A percentile compares a stretch with the other conserved stretches of the same genome.
Evolutionary conservation across 2,329 filamentous ascomycete genomes (phyloP).

Genomic region (Tolypocladium pustulatum): DNA sequence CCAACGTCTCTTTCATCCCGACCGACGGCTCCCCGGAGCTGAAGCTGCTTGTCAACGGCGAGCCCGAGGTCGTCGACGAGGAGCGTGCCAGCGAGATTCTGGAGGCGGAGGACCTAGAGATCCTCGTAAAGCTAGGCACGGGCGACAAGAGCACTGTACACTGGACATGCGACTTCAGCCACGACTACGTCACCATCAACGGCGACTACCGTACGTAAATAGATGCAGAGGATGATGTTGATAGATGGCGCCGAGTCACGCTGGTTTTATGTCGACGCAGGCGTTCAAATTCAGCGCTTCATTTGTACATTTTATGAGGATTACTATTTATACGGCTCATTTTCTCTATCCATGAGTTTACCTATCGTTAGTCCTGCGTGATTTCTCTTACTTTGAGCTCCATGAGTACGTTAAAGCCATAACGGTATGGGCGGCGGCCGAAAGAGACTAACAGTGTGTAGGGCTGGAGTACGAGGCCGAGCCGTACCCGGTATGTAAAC

Average conservation of each 20-base stretch:
- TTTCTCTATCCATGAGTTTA: too few relatives aligned
- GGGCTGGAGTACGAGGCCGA: too few relatives aligned
- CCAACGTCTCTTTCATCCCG: slow-evolving; percentile 70
- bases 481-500: too few relatives aligned
- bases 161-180: slow-evolving; percentile 82
- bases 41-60: slow-evolving; percentile 66
- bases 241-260: background rate
- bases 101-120: slow-evolving; percentile 68
- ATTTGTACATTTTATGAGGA: too few relatives aligned
- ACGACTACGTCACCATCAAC: slow-evolving; percentile 66
- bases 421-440: too few relatives aligned
- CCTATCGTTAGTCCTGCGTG: too few relatives aligned
- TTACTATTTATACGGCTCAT: too few relatives aligned
- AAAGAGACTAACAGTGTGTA: too few relatives aligned
- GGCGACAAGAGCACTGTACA: slow-evolving; percentile 59
- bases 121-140: slow-evolving; percentile 62
- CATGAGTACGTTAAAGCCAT: too few relatives aligned
- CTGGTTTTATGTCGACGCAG: background rate
- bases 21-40: slow-evolving; percentile 67
- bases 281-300: background rate
- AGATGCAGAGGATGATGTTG: background rate
- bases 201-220: slow-evolving; percentile 54
- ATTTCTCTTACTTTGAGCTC: too few relatives aligned
- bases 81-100: slow-evolving; percentile 66
- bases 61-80: slow-evolving; percentile 73